Evolutionary conservation across 2,329 filamentous ascomycete species (phyloP), one percentile per base, ranked within the genome.

Genomic region (Cordyceps cateniannulata): DNA sequence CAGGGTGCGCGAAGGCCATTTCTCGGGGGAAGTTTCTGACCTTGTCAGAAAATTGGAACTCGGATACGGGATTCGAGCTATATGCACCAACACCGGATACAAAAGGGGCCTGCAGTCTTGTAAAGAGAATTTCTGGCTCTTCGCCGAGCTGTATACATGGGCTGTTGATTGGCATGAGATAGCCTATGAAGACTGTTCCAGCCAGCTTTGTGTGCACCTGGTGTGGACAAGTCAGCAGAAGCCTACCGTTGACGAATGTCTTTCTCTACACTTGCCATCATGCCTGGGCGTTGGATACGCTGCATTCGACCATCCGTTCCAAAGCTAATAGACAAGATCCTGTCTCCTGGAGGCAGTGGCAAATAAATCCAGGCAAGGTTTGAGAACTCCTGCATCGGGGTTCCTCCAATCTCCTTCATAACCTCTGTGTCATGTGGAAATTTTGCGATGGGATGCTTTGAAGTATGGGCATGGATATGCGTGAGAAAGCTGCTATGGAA

Each of bases 131-230:
- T 7, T 56, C 53, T 12, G 53, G 53, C 53, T 56, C 53, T 22
- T 56, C 42, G n/a, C n/a, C 20, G 5, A 56, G n/a, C 4, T 27
- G 27, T 35, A 56, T 47, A 18, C 27, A 47, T 22, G 53, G 53
- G 5, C 27, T 44, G 8, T 20, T 25, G 20, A 47, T 18, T 35
- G 53, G 53, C 53, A 56, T 56, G 20, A 47, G 38, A 22, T 38
- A 44, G 2, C 53, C 53, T 7, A 58, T 25, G n/a, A 49, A 29
- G 6, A 58, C 29, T 14, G 32, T 45, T 29, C 55, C 55, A 12
- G 55, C 55, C 14, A 58, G 16, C 32, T 42, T 58, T 20, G 45
- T 58, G 35, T 58, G n/a, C 10, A 48, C 24, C 55, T 58, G 18
- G n/a, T n/a, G 12, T 18, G 25, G 24, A 6, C 20, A 24, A 32